Conservation (phyloP, 2,329 filamentous ascomycete species). For the Cyphellophora europaea region DNA sequence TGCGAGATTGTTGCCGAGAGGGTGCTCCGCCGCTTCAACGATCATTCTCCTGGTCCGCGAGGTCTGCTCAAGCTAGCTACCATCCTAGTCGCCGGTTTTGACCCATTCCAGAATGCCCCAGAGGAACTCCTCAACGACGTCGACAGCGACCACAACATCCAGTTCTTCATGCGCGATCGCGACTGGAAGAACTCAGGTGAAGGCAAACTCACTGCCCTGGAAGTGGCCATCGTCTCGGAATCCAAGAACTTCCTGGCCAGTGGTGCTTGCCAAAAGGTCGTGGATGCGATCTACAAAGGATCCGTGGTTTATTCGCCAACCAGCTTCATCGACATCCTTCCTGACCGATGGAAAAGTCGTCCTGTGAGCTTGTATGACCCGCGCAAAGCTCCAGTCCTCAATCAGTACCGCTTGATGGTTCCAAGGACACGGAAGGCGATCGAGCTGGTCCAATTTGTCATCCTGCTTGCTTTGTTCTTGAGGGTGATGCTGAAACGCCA, state of each 20-base stretch:
- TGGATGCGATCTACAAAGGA: conserved; percentile 73
- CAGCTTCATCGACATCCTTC: conserved; percentile 72
- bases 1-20: conserved; percentile 74
- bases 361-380: conserved; percentile 76
- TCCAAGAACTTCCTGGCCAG: conserved; percentile 70
- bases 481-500: conserved; percentile 62
- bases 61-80: conserved; percentile 67
- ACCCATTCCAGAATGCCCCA: conserved; percentile 77
- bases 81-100: conserved; percentile 73
- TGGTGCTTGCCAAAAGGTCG: conserved; percentile 70
- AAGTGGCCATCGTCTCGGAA: conserved; percentile 74
- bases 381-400: conserved; percentile 62
- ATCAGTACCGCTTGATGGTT: conserved; percentile 78
- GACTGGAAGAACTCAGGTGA: background rate
- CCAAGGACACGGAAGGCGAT: conserved; percentile 68
- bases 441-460: conserved; percentile 64
- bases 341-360: conserved; percentile 76
- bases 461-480: conserved; percentile 61
- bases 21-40: conserved; percentile 67
- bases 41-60: conserved; percentile 61
- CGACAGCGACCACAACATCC: background rate
- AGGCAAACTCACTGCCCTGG: conserved; percentile 61
- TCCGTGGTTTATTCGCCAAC: conserved; percentile 74
- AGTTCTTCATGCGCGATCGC: background rate
- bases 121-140: conserved; percentile 45